These are phyloP conservation scores for Trichodelitschia bisporula DNA, from an alignment of 495 filamentous ascomycete species.

Conservation along the genomic window DNA sequence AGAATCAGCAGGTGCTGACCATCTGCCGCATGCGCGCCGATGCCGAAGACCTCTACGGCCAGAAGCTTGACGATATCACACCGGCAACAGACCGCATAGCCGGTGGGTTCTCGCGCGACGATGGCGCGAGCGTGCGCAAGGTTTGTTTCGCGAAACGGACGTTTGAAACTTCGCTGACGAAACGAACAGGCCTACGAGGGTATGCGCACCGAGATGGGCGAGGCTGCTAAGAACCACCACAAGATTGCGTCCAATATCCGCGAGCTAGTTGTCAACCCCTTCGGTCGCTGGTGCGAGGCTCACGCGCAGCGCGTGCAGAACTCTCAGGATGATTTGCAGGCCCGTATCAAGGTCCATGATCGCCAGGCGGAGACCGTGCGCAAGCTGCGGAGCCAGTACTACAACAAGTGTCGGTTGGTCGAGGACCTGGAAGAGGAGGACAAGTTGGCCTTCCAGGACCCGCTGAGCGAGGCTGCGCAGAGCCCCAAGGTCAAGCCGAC, in stretches of 20 bases:
- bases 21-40: conserved; percentile 89
- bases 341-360: conserved; percentile 72
- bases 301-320: conserved; percentile 76
- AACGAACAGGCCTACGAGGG: conserved; percentile 69
- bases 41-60: conserved; percentile 74
- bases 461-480: conserved; percentile 26
- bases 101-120: conserved; percentile 77
- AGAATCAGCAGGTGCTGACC: conserved; percentile 81
- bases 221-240: conserved; percentile 68
- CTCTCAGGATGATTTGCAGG: conserved; percentile 81
- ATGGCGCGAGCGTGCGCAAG: conserved; percentile 90
- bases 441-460: conserved; percentile 86
- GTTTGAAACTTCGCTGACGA: neutral
- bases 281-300: conserved; percentile 82
- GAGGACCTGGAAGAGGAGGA: conserved; percentile 97
- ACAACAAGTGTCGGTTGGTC: conserved; percentile 90
- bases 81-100: conserved; percentile 57
- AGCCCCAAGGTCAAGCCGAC: conserved; percentile 33
- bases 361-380: conserved; percentile 73
- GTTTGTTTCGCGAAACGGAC: conserved; percentile 21
- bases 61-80: conserved; percentile 56
- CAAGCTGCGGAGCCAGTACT: conserved; percentile 87
- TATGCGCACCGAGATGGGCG: conserved; percentile 80
- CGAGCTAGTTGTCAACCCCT: conserved; percentile 82
- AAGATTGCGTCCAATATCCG: conserved; percentile 92